Conservation (phyloP, 805 yeast genomes). For the Spathaspora hagerdaliae region DNA sequence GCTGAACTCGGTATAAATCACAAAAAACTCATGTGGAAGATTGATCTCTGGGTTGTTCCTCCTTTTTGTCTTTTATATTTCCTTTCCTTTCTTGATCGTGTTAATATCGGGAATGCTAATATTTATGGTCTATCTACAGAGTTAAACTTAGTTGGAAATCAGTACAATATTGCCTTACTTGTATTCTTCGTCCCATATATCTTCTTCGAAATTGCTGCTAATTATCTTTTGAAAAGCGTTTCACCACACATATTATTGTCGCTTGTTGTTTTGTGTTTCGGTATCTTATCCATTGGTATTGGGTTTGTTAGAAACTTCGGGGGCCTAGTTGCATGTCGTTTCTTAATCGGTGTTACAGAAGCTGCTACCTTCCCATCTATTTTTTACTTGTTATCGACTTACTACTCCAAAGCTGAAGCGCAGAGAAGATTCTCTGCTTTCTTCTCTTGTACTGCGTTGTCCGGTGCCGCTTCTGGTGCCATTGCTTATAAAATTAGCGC, state of each 20-base stretch:
- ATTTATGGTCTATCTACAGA: conserved; percentile 63
- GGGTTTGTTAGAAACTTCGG: conserved; percentile 61
- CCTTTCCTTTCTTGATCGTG: conserved; percentile 75
- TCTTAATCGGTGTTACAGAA: conserved; percentile 65
- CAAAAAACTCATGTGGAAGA: conserved; percentile 53
- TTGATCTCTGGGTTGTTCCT: conserved; percentile 68
- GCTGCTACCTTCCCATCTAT: conserved; percentile 74
- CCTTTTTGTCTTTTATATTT: conserved; percentile 74
- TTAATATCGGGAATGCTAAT: conserved; percentile 77
- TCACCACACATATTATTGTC: conserved; percentile 66
- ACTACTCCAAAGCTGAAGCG: conserved; percentile 61
- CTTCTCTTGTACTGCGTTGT: conserved; percentile 67
- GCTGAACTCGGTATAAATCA: conserved; percentile 46
- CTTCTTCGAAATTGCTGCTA: conserved; percentile 60
- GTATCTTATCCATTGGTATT: conserved; percentile 59
- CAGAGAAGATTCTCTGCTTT: conserved; percentile 67
- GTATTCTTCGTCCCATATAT: conserved; percentile 72
- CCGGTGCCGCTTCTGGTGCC: conserved; percentile 78
- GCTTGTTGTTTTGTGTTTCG: conserved; percentile 57
- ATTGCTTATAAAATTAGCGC: conserved; percentile 63
- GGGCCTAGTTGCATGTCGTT: conserved; percentile 57
- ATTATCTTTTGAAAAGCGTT: conserved; percentile 53
- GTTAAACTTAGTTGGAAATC: conserved; percentile 50
- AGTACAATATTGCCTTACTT: conserved; percentile 62
- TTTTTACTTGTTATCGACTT: conserved; percentile 64